phyloP scores from a whole-genome alignment of 352 stramenopile genomes.

The Phytophthora meadii region DNA sequence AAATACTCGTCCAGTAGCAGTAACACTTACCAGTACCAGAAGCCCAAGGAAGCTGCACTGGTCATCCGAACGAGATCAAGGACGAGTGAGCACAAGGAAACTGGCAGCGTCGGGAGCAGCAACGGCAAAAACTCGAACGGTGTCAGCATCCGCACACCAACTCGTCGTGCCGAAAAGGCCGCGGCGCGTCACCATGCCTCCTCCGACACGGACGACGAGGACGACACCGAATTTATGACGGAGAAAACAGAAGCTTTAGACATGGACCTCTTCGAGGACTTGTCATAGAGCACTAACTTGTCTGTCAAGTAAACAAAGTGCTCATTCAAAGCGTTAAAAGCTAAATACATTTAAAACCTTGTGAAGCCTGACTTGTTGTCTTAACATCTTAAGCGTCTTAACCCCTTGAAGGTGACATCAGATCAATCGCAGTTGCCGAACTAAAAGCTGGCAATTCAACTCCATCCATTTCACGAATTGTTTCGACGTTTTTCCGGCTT shows the following conservation, averaged over 20 bases:
- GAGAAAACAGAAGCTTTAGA: constrained; percentile 50
- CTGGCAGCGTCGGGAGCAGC: constrained; percentile 59
- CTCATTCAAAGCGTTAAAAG: constrained; percentile 1
- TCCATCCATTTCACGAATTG: neutral
- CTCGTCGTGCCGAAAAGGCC: constrained; percentile 28
- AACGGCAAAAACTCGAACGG: constrained; percentile 54
- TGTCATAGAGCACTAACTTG: constrained; percentile 28
- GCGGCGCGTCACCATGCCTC: constrained; percentile 38
- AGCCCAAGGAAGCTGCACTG: constrained; percentile 78
- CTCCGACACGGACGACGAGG: constrained; percentile 82
- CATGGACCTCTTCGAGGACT: constrained; percentile 53
- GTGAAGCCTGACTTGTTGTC: neutral
- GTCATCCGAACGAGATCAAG: constrained; percentile 82
- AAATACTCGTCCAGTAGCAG: constrained; percentile 57
- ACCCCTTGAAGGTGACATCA: constrained; percentile 17
- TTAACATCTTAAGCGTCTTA: neutral
- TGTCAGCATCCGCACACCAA: constrained; percentile 65
- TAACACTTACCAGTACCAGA: constrained; percentile 69
- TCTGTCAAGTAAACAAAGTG: constrained; percentile 3
- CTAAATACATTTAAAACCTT: constrained; percentile 7
- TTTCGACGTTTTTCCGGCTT: neutral
- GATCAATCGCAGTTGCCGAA: constrained; percentile 4
- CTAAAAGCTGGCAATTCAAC: neutral
- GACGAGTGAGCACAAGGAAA: constrained; percentile 59
- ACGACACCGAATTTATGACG: constrained; percentile 60